Evolutionary conservation across 352 stramenopile genomes (phyloP).

Genomic region (Globisporangium spiculum): DNA sequence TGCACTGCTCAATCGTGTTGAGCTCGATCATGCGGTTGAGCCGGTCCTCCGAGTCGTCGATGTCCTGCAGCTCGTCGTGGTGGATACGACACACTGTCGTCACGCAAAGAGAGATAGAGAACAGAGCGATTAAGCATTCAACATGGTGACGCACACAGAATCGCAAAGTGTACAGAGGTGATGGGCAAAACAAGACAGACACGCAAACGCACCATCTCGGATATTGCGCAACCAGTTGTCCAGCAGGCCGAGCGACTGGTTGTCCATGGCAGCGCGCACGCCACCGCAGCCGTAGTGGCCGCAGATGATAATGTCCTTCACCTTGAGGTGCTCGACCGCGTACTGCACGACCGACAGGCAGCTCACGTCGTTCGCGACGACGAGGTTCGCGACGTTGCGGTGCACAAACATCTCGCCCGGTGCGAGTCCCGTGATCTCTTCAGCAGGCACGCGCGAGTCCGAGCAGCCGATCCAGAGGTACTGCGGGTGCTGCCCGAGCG

Average conservation of each 20-base stretch:
- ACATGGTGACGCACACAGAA: neutral
- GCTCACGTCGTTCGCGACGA: conserved; percentile 68
- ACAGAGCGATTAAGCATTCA: neutral
- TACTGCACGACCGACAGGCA: conserved; percentile 70
- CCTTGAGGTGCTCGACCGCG: conserved; percentile 77
- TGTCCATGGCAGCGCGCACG: conserved; percentile 54
- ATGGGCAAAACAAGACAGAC: neutral
- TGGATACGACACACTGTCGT: conserved; percentile 83
- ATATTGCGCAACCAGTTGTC: conserved; percentile 84
- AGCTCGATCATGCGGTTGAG: conserved; percentile 83
- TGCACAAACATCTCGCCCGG: conserved; percentile 90
- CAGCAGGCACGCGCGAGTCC: conserved; percentile 84
- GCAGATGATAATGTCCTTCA: conserved; percentile 87
- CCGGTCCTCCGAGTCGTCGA: conserved; percentile 76
- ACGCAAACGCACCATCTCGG: conserved; percentile 21
- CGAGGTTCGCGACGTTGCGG: conserved; percentile 86
- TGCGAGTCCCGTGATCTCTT: conserved; percentile 84
- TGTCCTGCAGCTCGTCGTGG: conserved; percentile 82
- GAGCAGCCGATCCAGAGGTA: conserved; percentile 92
- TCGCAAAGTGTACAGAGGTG: neutral
- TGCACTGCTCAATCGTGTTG: conserved; percentile 89
- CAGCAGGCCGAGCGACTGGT: conserved; percentile 37
- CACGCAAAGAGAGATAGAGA: neutral
- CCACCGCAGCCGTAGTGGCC: conserved; percentile 90
- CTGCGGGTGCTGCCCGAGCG: conserved; percentile 74